Conservation (phyloP, 306 rosid genomes). For the Rosa rugosa region DNA sequence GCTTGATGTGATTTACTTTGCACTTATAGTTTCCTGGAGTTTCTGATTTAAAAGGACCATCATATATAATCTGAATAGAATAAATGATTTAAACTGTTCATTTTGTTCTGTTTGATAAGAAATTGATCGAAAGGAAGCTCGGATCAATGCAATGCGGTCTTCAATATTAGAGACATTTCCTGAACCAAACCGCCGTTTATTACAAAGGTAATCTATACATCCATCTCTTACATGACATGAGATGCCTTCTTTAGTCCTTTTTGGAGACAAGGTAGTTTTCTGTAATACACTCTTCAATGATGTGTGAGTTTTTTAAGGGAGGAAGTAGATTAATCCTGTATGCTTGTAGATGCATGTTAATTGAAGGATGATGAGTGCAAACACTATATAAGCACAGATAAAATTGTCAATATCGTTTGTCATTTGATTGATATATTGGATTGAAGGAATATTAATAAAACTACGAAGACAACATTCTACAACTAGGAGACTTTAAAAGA, state of each 20-base stretch:
- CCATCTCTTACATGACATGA: slow-evolving; percentile 6
- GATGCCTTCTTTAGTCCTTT: not conserved
- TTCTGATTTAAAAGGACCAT: not conserved
- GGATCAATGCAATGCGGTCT: slow-evolving; percentile 81
- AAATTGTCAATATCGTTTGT: not conserved
- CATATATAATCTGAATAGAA: slow-evolving; percentile 12
- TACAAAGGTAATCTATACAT: slow-evolving; percentile 63
- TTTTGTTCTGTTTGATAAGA: slow-evolving; percentile 47
- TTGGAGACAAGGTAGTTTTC: not conserved
- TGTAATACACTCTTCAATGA: not conserved
- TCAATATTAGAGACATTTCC: slow-evolving; percentile 93
- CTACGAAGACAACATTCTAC: not conserved
- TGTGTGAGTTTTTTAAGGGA: not conserved
- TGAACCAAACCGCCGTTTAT: slow-evolving; percentile 91
- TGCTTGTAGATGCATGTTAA: not conserved
- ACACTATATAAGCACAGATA: not conserved
- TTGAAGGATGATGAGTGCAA: slow-evolving; percentile 1
- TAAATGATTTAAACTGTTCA: slow-evolving; percentile 11
- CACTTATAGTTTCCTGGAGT: not conserved
- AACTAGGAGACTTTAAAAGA: not conserved
- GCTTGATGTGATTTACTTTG: not conserved
- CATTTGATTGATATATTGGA: not conserved
- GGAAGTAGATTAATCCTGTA: not conserved
- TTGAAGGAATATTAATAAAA: not conserved
- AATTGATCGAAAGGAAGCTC: slow-evolving; percentile 89